These are phyloP conservation scores for Sporormia fimetaria DNA, from an alignment of 495 filamentous ascomycete species.

Conservation along the genomic window DNA sequence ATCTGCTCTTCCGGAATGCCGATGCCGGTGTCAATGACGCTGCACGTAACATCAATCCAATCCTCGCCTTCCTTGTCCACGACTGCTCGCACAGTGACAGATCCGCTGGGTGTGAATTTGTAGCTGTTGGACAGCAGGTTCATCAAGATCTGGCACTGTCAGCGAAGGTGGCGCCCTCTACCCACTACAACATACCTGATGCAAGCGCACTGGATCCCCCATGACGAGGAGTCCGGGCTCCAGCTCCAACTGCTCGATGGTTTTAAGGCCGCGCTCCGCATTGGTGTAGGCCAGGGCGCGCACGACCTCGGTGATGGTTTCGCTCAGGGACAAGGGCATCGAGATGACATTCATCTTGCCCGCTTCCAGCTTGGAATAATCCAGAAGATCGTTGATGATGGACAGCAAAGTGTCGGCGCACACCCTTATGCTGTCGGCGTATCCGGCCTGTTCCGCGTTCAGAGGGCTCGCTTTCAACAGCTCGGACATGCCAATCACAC, in stretches of 20 bases:
- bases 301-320: slow-evolving; percentile 80
- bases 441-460: slow-evolving; percentile 72
- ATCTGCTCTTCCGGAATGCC: slow-evolving; percentile 74
- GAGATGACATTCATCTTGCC: slow-evolving; percentile 91
- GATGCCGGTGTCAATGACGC: slow-evolving; percentile 83
- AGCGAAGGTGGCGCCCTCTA: too few relatives aligned
- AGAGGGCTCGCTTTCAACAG: slow-evolving; percentile 67
- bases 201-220: slow-evolving; percentile 79
- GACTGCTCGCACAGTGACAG: slow-evolving; percentile 64
- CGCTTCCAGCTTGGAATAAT: slow-evolving; percentile 88
- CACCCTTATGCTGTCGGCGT: slow-evolving; percentile 83
- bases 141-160: slow-evolving; percentile 82
- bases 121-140: slow-evolving; percentile 88
- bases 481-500: slow-evolving; percentile 84
- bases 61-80: slow-evolving; percentile 59
- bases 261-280: slow-evolving; percentile 61
- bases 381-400: slow-evolving; percentile 89
- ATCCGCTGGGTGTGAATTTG: slow-evolving; percentile 82
- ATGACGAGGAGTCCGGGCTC: slow-evolving; percentile 69
- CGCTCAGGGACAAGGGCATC: slow-evolving; percentile 71
- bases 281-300: slow-evolving; percentile 78
- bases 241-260: slow-evolving; percentile 56
- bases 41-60: slow-evolving; percentile 62
- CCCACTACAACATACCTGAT: too few relatives aligned
- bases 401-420: slow-evolving; percentile 85